Evolutionary conservation across 345 rosid species (phyloP).

Genomic region (Aethionema arabicum): DNA sequence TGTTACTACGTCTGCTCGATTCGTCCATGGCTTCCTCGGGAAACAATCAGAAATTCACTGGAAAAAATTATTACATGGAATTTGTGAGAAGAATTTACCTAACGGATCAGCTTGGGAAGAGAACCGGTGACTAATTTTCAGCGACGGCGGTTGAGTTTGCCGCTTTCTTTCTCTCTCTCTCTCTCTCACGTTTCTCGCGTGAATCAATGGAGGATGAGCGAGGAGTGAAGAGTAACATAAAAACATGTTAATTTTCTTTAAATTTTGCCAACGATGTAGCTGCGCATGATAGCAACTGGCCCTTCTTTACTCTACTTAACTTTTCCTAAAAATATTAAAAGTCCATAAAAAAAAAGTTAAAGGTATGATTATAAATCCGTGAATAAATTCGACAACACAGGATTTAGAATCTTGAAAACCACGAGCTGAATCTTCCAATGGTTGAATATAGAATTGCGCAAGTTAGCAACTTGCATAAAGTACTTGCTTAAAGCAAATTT

Average conservation of each 20-base stretch:
- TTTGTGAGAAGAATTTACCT: constrained; percentile 26
- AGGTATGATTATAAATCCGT: too few species aligned
- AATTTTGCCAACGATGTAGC: constrained; percentile 42
- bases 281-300: constrained; percentile 43
- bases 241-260: constrained; percentile 24
- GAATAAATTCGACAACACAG: too few species aligned
- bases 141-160: constrained; percentile 44
- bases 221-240: constrained; percentile 24
- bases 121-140: constrained; percentile 33
- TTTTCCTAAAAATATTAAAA: too few species aligned
- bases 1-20: background rate
- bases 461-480: too few species aligned
- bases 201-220: constrained; percentile 43
- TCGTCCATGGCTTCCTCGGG: constrained; percentile 27
- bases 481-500: too few species aligned
- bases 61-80: constrained; percentile 11
- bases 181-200: constrained; percentile 13
- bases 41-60: constrained; percentile 30
- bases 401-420: too few species aligned
- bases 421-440: too few species aligned
- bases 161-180: constrained; percentile 14
- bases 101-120: constrained; percentile 23
- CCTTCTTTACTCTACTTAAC: background rate
- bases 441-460: too few species aligned
- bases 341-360: too few species aligned